Evolutionary conservation across 2,329 filamentous ascomycete species (phyloP).

Genomic region (Pseudogymnoascus sp.): DNA sequence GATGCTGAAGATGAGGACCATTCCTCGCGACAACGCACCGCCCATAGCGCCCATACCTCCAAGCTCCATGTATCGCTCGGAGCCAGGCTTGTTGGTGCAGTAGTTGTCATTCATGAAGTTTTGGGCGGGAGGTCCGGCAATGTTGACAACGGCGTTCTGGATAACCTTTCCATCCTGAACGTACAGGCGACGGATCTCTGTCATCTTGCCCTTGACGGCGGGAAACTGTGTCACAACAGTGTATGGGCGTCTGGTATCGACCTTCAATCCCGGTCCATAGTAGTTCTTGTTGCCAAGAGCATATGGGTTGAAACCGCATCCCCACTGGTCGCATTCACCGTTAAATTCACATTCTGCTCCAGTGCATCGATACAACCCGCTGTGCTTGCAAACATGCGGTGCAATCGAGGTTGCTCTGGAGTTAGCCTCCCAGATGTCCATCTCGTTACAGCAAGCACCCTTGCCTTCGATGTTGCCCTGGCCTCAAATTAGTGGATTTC

Average conservation of each 20-base stretch:
- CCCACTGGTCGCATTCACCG: slow-evolving; percentile 39
- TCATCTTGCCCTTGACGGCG: slow-evolving; percentile 32
- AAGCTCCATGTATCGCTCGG: slow-evolving; percentile 30
- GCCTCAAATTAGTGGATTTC: neutral
- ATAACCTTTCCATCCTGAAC: slow-evolving; percentile 43
- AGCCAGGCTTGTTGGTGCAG: slow-evolving; percentile 28
- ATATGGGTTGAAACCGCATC: slow-evolving; percentile 39
- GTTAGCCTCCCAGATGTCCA: slow-evolving; percentile 53
- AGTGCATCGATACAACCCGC: slow-evolving; percentile 38
- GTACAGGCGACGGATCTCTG: slow-evolving; percentile 43
- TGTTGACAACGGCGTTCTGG: slow-evolving; percentile 35
- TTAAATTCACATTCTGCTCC: slow-evolving; percentile 35
- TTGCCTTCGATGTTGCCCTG: slow-evolving; percentile 35
- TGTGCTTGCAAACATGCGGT: slow-evolving; percentile 43
- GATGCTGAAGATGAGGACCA: slow-evolving; percentile 48
- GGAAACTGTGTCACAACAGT: slow-evolving; percentile 46
- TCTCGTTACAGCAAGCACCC: slow-evolving; percentile 48
- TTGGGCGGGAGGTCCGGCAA: slow-evolving; percentile 27
- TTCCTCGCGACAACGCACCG: slow-evolving; percentile 40
- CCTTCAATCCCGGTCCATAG: slow-evolving; percentile 23
- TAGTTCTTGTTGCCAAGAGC: slow-evolving; percentile 22
- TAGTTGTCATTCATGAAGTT: slow-evolving; percentile 34
- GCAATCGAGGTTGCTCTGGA: slow-evolving; percentile 38
- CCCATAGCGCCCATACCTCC: slow-evolving; percentile 42
- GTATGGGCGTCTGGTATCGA: slow-evolving; percentile 37